Evolutionary conservation across 1,284 basidiomycete species (phyloP).

Genomic region (Trichosporon sp.): DNA sequence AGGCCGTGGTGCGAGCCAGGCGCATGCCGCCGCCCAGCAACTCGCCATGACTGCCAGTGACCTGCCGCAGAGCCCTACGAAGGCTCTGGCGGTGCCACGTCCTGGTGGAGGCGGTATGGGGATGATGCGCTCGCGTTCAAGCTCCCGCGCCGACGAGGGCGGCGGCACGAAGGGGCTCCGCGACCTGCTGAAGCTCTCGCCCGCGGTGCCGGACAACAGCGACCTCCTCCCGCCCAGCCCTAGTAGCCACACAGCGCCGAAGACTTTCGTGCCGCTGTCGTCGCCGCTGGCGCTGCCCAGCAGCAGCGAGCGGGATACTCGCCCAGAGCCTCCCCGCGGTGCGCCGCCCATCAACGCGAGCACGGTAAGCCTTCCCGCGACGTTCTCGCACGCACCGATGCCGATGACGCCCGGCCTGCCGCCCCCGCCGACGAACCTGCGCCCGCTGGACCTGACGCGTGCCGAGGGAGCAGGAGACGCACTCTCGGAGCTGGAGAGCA

Average conservation of each 20-base stretch:
- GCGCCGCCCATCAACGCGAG: not conserved
- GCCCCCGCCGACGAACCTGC: not conserved
- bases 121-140: conserved; percentile 42
- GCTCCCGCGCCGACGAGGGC: conserved; percentile 32
- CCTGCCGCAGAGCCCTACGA: conserved; percentile 24
- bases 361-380: conserved; percentile 1
- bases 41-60: conserved; percentile 25
- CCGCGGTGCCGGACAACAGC: conserved; percentile 34
- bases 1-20: conserved; percentile 33
- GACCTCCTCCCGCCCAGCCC: conserved; percentile 76
- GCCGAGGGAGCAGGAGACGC: conserved; percentile 10
- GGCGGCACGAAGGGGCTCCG: conserved; percentile 32
- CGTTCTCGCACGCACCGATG: conserved; percentile 6
- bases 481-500: conserved; percentile 66
- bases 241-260: conserved; percentile 50
- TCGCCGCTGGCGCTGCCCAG: conserved; percentile 44
- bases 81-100: conserved; percentile 18
- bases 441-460: conserved; percentile 14
- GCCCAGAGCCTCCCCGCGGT: not conserved
- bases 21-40: conserved; percentile 31
- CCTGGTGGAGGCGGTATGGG: conserved; percentile 17
- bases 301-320: not conserved
- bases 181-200: conserved; percentile 46
- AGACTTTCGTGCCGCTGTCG: conserved; percentile 51
- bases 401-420: not conserved